Evolutionary conservation across 805 yeast genomes (phyloP).

Genomic region (Kluyveromyces starmeri): DNA sequence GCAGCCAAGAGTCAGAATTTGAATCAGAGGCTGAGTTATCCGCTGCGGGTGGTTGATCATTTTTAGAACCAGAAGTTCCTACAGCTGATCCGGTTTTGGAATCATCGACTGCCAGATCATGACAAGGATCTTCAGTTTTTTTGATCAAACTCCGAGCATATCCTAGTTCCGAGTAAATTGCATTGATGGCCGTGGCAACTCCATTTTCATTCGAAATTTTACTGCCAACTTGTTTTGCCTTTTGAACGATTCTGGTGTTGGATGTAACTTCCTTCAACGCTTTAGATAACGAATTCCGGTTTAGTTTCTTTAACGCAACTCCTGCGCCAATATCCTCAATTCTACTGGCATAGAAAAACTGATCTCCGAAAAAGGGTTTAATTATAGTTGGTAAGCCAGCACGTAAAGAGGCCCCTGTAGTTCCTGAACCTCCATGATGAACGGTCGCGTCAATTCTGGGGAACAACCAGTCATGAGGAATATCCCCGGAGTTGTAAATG

Average conservation of each 20-base stretch:
- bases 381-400: constrained; percentile 84
- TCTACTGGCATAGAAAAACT: constrained; percentile 80
- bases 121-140: neutral
- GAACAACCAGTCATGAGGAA: constrained; percentile 94
- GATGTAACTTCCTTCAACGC: constrained; percentile 65
- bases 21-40: too few species aligned
- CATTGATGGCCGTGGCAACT: constrained; percentile 62
- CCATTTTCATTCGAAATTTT: constrained; percentile 71
- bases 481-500: constrained; percentile 58
- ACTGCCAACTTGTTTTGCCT: constrained; percentile 55
- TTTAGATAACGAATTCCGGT: constrained; percentile 48
- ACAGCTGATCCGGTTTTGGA: too few species aligned
- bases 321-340: constrained; percentile 90
- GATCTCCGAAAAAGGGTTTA: constrained; percentile 95
- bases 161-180: constrained; percentile 70
- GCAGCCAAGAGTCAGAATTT: too few species aligned
- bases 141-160: constrained; percentile 56
- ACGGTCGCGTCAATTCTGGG: constrained; percentile 87
- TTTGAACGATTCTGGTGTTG: constrained; percentile 55
- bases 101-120: too few species aligned
- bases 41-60: too few species aligned
- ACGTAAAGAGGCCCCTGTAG: constrained; percentile 85
- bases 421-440: constrained; percentile 96
- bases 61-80: too few species aligned
- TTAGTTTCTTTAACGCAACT: constrained; percentile 56